phyloP scores from a whole-genome alignment of 1,284 basidiomycete species.

The Cutaneotrichosporon dermatis region DNA sequence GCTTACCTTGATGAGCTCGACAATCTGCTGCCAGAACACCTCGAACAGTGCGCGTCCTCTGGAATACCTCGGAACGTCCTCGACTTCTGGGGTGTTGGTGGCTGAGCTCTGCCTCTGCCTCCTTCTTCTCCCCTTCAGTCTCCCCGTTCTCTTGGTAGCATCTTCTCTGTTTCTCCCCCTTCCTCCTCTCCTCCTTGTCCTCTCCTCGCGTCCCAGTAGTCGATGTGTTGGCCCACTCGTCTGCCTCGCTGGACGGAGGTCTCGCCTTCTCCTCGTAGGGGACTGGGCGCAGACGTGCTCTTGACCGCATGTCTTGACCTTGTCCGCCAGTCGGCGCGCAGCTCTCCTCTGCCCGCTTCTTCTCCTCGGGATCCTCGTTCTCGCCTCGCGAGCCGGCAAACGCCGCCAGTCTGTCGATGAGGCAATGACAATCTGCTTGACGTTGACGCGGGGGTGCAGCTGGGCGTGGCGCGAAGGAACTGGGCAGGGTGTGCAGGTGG shows the following conservation, averaged over 20 bases:
- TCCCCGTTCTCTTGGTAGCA: conserved; percentile 23
- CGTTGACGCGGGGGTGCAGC: conserved; percentile 90
- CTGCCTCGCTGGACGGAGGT: conserved; percentile 38
- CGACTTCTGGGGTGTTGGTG: conserved; percentile 33
- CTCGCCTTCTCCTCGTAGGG: conserved; percentile 22
- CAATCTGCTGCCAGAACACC: conserved; percentile 97
- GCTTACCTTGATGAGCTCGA: conserved; percentile 83
- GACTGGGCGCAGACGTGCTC: conserved; percentile 35
- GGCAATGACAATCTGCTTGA: conserved; percentile 94
- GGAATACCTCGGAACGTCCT: conserved; percentile 79
- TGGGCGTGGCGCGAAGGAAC: conserved; percentile 88
- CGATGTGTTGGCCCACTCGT: conserved; percentile 29
- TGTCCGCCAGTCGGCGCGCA: conserved; percentile 74
- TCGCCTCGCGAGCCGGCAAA: conserved; percentile 92
- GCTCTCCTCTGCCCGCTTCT: conserved; percentile 88
- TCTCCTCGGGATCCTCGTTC: conserved; percentile 86
- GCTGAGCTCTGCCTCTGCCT: conserved; percentile 7
- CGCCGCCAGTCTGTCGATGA: conserved; percentile 89
- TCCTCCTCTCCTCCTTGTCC: background rate
- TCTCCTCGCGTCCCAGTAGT: conserved; percentile 8
- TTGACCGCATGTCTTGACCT: conserved; percentile 60
- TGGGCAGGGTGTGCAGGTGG: conserved; percentile 87
- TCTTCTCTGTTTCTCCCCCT: background rate
- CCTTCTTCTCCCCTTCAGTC: conserved; percentile 8
- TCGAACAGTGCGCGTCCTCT: conserved; percentile 88